A percentile compares a stretch with the other conserved stretches of the same genome.
Conservation (phyloP, 2,329 filamentous ascomycete genomes). For the Botryosphaeria agaves region DNA sequence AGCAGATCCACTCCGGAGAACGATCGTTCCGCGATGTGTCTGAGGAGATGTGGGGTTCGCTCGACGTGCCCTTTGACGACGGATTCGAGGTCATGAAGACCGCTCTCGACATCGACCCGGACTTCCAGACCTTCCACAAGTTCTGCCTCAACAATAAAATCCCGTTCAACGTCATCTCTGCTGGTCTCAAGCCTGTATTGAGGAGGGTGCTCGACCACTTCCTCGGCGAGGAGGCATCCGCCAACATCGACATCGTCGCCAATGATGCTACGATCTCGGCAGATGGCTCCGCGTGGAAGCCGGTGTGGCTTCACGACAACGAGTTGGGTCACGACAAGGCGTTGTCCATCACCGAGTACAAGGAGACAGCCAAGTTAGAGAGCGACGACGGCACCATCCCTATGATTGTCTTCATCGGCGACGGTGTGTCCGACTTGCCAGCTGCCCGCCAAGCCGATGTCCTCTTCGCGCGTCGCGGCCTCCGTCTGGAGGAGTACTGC, state of each 20-base stretch:
- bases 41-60: slow-evolving; percentile 53
- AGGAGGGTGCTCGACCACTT: slow-evolving; percentile 45
- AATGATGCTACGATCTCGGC: slow-evolving; percentile 44
- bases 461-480: slow-evolving; percentile 47
- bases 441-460: slow-evolving; percentile 50
- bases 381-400: slow-evolving; percentile 45
- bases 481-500: slow-evolving; percentile 50
- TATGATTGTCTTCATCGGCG: slow-evolving; percentile 52
- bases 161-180: slow-evolving; percentile 53
- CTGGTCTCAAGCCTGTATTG: slow-evolving; percentile 47
- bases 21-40: slow-evolving; percentile 53
- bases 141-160: slow-evolving; percentile 46
- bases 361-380: slow-evolving; percentile 33
- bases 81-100: slow-evolving; percentile 48
- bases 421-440: slow-evolving; percentile 49
- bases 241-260: slow-evolving; percentile 48
- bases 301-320: slow-evolving; percentile 48
- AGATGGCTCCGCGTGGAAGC: slow-evolving; percentile 45
- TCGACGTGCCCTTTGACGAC: slow-evolving; percentile 49
- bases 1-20: slow-evolving; percentile 47
- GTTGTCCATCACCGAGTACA: slow-evolving; percentile 43
- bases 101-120: slow-evolving; percentile 43
- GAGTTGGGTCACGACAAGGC: slow-evolving; percentile 52
- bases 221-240: slow-evolving; percentile 40
- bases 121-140: slow-evolving; percentile 45